Conservation (phyloP, 345 rosid genomes). For the Gossypium raimondii region DNA sequence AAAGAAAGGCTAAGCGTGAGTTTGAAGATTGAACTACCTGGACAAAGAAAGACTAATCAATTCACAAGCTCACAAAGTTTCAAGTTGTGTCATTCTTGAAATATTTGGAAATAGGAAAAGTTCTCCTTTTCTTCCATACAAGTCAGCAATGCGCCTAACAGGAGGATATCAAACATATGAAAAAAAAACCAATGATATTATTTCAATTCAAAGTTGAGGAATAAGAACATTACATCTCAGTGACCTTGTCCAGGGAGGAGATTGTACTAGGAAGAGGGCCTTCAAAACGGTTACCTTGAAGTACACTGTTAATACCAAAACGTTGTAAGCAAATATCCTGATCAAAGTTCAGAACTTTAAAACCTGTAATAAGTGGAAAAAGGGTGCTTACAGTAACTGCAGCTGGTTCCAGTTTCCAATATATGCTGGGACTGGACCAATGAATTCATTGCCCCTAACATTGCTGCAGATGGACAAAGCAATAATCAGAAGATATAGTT, state of each 20-base stretch:
- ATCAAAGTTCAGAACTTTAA: background rate
- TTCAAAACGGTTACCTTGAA: conserved; percentile 12
- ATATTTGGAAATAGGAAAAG: background rate
- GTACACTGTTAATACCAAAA: conserved; percentile 8
- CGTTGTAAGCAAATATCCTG: background rate
- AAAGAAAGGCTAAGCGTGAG: conserved; percentile 1
- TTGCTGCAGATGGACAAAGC: background rate
- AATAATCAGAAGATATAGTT: background rate
- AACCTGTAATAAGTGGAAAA: background rate
- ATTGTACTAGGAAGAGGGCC: conserved; percentile 10
- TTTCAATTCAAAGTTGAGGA: background rate
- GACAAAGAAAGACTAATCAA: background rate
- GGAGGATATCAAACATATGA: too few relatives aligned
- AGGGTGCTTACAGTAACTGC: background rate
- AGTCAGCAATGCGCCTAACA: conserved; percentile 11
- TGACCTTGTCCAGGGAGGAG: conserved; percentile 3
- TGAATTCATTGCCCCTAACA: conserved; percentile 8
- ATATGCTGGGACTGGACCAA: background rate
- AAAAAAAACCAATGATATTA: background rate
- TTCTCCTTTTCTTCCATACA: conserved; percentile 10
- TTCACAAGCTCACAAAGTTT: conserved; percentile 7
- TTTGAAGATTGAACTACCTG: background rate
- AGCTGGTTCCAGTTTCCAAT: conserved; percentile 5
- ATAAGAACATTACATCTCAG: conserved; percentile 3
- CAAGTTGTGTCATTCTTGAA: background rate